Base-by-base conservation (phyloP, 345 rosid genomes). In the Capsella bursapastoris region DNA sequence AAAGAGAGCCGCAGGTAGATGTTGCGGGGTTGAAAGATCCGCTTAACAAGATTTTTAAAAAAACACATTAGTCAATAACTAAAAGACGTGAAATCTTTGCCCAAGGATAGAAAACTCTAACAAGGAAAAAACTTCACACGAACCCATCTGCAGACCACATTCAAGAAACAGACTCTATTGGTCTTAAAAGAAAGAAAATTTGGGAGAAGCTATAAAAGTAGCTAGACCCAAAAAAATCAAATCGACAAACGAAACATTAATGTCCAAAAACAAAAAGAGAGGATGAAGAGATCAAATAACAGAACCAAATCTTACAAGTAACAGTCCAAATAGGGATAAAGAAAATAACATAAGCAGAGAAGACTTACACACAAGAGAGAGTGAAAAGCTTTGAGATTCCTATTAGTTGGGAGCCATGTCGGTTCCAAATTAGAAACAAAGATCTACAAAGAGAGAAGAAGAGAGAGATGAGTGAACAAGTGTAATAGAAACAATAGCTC, bases 381-480 rank as follows among this genome's bases (percentile, higher is more conserved):
- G 78, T 63, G 44, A 67, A 15, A 61, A 58, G 50, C 31, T 57
- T 34, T 34, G 11, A 72, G 69, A 76, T 66, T 80, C 69, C 84
- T 69, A 74, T 4, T 57, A 58, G 77, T 67, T 80, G 60, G 94
- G 90, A 88, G 87, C 85, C 83, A 81, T 89, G 92, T 88, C 86
- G 83, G 91, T 76, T 79, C 73, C 82, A 79, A 53, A 74, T 67
- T 81, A 86, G 86, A 87, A 82, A 82, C 73, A 66, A 59, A 66
- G 67, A 40, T 58, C 43, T 49, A 43, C 55, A 71, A 12, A 71
- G 53, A 51, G 57, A 61, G 27, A 48, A 8, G 40, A 25, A 60
- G 38, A 40, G 40, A 63, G 25, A 22, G 25, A 22, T 25, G 66
- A 29, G 50, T 52, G 56, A 71, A 10, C 41, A 50, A 60, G 69